Evolutionary conservation across 2,329 filamentous ascomycete genomes (phyloP), one percentile per base, ranked within the genome.

Genomic region (Botryosphaeria dothidea): DNA sequence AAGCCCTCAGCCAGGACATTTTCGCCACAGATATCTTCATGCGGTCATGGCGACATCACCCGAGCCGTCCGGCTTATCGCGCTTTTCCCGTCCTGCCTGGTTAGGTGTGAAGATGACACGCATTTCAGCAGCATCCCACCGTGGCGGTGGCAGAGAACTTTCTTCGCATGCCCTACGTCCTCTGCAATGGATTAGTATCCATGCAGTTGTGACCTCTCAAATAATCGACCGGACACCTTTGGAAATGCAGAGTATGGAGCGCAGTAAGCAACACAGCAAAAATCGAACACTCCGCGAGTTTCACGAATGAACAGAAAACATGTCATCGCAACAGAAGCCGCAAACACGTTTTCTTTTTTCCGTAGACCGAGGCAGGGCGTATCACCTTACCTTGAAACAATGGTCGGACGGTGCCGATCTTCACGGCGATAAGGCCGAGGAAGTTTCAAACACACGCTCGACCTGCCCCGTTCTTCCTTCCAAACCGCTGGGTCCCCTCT

Each of bases 381-480:
- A 36, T 43, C 36, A 21, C 54, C 23, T 23, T 29, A 45, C 25
- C 17, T 31, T 31, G 54, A 58, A 58, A 43, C 54, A 21, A 25
- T 29, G 23, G 54, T 43, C 54, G 36, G 9, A 45, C 36, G 21
- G 38, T 15, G 34, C 38, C 36, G 54, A 45, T 58, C 54, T 27
- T 49, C 6, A 56, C 49, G 17, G 29, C 49, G n/a, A 27, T 43
- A 25, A 56, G 52, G 34, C 52, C 52, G 52, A 56, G 19, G 51
- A 15, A 21, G 54, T 45, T 58, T 58, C 36, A 58, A 58, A 58
- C 54, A 36, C 15, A 43, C 54, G 54, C 36, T 41, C 21, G 36
- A 58, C 36, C 4, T 58, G 17, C 36, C 34, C 25, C 38, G 38
- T n/a, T 45, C 41, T 58, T 19, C 54, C 38, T n/a, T 21, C 34